phyloP scores from a whole-genome alignment of 2,329 filamentous ascomycete genomes.

The Trichoderma afroharzianum region DNA sequence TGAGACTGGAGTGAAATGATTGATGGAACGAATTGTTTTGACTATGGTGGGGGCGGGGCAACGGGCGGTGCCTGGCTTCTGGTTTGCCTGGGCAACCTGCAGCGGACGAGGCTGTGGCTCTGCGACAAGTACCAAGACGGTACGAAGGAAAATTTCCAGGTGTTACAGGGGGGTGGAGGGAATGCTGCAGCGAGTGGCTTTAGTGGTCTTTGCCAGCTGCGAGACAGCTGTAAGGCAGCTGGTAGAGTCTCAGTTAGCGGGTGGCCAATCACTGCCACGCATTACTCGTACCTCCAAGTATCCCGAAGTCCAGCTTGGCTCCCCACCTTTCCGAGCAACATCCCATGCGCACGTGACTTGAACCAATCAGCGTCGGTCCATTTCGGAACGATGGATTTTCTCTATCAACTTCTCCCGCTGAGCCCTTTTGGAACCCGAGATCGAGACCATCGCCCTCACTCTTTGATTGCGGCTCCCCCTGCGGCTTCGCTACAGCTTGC shows the following conservation, averaged over 20 bases:
- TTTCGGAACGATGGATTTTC: constrained; percentile 44
- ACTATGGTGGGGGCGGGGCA: constrained; percentile 32
- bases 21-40: constrained; percentile 2
- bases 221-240: not conserved
- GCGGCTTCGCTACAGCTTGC: constrained; percentile 40
- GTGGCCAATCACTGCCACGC: not conserved
- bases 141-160: not conserved
- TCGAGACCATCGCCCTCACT: constrained; percentile 34
- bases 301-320: not conserved
- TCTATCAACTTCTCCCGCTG: constrained; percentile 37
- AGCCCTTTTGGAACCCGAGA: constrained; percentile 40
- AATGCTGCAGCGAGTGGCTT: not conserved
- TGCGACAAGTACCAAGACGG: not conserved
- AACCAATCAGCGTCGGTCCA: constrained; percentile 42
- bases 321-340: constrained; percentile 14
- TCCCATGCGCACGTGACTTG: constrained; percentile 32
- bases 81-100: constrained; percentile 23
- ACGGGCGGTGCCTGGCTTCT: constrained; percentile 8
- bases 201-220: not conserved
- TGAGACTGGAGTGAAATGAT: constrained; percentile 1
- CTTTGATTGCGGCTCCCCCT: constrained; percentile 34
- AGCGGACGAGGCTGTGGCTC: not conserved
- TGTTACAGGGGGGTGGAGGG: not conserved
- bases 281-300: not conserved
- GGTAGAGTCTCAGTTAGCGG: not conserved